A percentile compares a stretch with the other conserved stretches of the same genome.
phyloP scores from a whole-genome alignment of 2,329 filamentous ascomycete genomes.

The Apiospora malaysiana region DNA sequence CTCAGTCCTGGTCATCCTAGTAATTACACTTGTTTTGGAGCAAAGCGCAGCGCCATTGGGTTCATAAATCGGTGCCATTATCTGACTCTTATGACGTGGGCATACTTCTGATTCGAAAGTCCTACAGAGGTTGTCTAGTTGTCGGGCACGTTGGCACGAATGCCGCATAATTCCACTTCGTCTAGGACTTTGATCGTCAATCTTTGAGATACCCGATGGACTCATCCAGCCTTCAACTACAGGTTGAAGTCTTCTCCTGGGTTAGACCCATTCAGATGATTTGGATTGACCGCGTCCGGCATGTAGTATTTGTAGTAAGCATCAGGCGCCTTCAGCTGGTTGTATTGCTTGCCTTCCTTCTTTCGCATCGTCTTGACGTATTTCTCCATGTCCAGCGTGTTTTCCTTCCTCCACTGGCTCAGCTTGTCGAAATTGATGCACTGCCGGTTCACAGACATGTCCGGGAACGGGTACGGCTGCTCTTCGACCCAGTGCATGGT shows the following conservation, averaged over 20 bases:
- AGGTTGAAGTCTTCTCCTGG: constrained; percentile 27
- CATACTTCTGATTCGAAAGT: not conserved
- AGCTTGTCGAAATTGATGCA: constrained; percentile 39
- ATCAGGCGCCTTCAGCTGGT: constrained; percentile 24
- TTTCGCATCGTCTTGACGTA: constrained; percentile 31
- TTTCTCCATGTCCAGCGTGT: constrained; percentile 31
- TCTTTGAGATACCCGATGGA: not conserved
- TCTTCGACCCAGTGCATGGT: constrained; percentile 43
- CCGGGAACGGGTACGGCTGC: constrained; percentile 37
- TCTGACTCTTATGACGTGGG: not conserved
- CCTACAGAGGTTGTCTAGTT: not conserved
- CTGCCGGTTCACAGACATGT: constrained; percentile 42
- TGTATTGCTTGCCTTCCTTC: constrained; percentile 23
- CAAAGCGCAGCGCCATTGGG: not conserved
- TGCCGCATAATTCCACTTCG: not conserved
- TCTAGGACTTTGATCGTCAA: not conserved
- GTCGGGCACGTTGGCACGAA: not conserved
- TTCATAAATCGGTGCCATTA: not conserved
- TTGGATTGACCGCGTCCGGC: constrained; percentile 25
- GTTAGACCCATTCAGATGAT: constrained; percentile 25
- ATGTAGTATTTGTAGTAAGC: constrained; percentile 24
- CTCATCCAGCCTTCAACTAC: not conserved
- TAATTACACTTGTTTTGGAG: not conserved
- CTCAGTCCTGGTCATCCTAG: not conserved
- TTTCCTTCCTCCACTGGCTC: constrained; percentile 29